Evolutionary conservation across 2,329 filamentous ascomycete genomes (phyloP).

Genomic region (Bisporella sp.): DNA sequence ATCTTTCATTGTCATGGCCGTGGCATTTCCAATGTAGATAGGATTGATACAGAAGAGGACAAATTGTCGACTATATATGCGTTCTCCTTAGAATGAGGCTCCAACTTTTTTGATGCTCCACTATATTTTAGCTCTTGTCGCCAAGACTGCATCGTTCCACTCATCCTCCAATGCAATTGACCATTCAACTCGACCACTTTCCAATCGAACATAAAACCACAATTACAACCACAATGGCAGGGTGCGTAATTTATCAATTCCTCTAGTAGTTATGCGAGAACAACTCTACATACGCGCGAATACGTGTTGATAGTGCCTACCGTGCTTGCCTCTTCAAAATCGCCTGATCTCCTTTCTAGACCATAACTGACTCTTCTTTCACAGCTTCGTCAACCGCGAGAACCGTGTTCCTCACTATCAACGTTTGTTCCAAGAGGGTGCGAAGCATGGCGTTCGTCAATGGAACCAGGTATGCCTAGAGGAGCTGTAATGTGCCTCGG

Average conservation of each 20-base stretch:
- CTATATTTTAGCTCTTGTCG: no score
- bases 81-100: no score
- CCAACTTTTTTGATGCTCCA: no score
- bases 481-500: neutral
- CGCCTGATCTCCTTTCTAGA: no score
- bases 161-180: no score
- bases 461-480: conserved; percentile 66
- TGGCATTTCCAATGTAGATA: conserved; percentile 14
- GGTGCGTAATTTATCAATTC: conserved; percentile 18
- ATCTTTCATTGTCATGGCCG: conserved; percentile 8
- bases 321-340: no score
- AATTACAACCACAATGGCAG: conserved; percentile 24
- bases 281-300: no score
- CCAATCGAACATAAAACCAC: neutral
- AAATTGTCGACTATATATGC: no score
- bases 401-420: conserved; percentile 74
- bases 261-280: neutral
- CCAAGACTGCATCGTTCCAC: no score
- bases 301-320: no score
- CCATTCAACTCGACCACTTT: conserved; percentile 2
- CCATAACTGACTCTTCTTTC: no score
- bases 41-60: no score
- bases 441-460: conserved; percentile 59
- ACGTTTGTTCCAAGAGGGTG: conserved; percentile 67
- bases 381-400: conserved; percentile 56